Evolutionary conservation across 2,329 filamentous ascomycete species (phyloP), one percentile per base, ranked within the genome.

Genomic region (Aspergillus jensenii): DNA sequence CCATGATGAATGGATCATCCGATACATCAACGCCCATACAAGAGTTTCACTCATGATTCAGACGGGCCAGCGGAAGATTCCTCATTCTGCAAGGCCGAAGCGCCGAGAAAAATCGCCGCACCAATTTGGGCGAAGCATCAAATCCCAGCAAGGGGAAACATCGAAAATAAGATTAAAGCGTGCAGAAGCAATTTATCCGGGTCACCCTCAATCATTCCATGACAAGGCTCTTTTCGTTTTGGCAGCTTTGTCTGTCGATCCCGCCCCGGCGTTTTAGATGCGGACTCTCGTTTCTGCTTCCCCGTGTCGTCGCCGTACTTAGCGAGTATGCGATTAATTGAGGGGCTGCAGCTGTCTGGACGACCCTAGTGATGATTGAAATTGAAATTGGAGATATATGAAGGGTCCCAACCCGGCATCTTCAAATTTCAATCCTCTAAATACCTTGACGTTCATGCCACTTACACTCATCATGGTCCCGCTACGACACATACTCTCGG

Each of bases 241-340:
- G 43, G 52, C 41, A 54, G 41, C 52, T 43, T 15, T 46, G 41
- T 21, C 31, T 46, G 52, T 40, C 31, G 52, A 54, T 54, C 43
- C 11, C 33, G 17, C 19, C 21, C 27, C 15, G 31, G 51, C 35
- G 52, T 47, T 54, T 47, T 45, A 43, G 21, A 40, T 39, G 17
- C 43, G 19, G 31, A 46, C 33, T 25, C 41, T 46, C 51, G 41
- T 31, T 33, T 15, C 51, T 46, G 33, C 17, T 21, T 43, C 41
- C 21, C 43, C 52, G 52, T 54, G 31, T 39, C 21, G 27, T 11
- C 9, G 33, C 19, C 33, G 52, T 8, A 33, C 40, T 54, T 53
- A 46, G 52, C 43, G 43, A 40, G n/a, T 47, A 40, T 17, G 37
- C 14, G 19, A 19, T 43, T 11, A 7, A 27, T 41, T 31, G 37